Evolutionary conservation across 805 yeast genomes (phyloP), one percentile per base, ranked within the genome.

Genomic region (Candida xyloterini): DNA sequence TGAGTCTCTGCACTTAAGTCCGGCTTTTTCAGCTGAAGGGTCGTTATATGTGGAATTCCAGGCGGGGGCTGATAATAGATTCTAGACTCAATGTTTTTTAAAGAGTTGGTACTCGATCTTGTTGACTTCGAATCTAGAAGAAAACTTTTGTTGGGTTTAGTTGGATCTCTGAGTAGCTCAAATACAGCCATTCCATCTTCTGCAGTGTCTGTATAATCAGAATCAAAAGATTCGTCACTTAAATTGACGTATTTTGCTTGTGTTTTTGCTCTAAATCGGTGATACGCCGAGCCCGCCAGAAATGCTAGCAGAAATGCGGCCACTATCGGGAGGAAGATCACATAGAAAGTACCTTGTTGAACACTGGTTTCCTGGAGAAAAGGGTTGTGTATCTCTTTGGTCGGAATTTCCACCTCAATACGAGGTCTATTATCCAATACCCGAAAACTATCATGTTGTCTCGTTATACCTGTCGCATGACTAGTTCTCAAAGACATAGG

Each of bases 261-360:
- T 22, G 43, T 38, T 38, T 39, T 53, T 1, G 63, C 60, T 27
- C 46, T 46, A 25, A 39, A 39, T 25, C 56, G 50, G 18, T 43
- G 51, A 18, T 47, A 48, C 3, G 49, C 36, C 14, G 49, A 50
- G 5, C 54, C 52, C 1, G 48, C 7, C 8, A 58, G 31, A 29
- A 57, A 59, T 4, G 53, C 30, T 2, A 58, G 23, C 11, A 59
- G 33, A 7, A 53, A 28, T 2, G 45, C 56, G 1, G 43, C 53
- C n/a, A 59, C 40, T 1, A 56, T 51, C 1, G 64, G 64, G 2
- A 55, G 42, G 10, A 56, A 40, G 5, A 58, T 57, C 11, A 47
- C 33, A 30, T 58, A 59, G n/a, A 59, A 46, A 0, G 62, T 53
- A 1, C 61, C 63, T 36, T 57, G 56, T 14, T 38, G 33, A 15